Evolutionary conservation across 345 rosid genomes (phyloP).

Genomic region (Aurinia saxatilis): DNA sequence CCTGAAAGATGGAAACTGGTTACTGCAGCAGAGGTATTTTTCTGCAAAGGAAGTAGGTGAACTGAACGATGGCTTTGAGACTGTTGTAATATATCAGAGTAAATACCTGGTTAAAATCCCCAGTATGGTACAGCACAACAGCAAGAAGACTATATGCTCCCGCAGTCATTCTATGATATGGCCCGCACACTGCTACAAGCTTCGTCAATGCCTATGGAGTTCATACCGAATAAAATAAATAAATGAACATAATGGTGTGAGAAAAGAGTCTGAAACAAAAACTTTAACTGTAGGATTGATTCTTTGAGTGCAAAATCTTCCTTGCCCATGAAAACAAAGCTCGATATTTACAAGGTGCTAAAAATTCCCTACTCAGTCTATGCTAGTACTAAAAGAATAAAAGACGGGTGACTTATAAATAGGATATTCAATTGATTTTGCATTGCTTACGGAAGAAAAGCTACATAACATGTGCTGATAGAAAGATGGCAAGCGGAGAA

Average conservation of each 20-base stretch:
- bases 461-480: neutral
- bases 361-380: neutral
- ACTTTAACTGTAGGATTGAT: neutral
- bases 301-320: neutral
- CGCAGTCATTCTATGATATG: constrained; percentile 96
- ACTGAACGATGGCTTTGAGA: neutral
- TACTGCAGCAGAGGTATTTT: constrained; percentile 6
- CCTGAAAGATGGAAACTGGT: constrained; percentile 42
- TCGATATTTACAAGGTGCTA: neutral
- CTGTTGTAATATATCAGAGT: constrained; percentile 18
- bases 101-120: constrained; percentile 89
- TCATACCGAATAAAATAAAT: constrained; percentile 15
- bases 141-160: constrained; percentile 98
- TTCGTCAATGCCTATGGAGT: constrained; percentile 78
- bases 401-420: neutral
- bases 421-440: neutral
- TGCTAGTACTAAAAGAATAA: neutral
- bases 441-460: neutral
- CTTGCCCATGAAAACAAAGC: neutral
- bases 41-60: neutral
- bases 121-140: constrained; percentile 95
- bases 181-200: constrained; percentile 92
- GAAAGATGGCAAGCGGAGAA: neutral
- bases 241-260: constrained; percentile 1
- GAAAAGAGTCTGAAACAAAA: neutral